Evolutionary conservation across 495 filamentous ascomycete species (phyloP).

Genomic region (Apiosordaria backusii): DNA sequence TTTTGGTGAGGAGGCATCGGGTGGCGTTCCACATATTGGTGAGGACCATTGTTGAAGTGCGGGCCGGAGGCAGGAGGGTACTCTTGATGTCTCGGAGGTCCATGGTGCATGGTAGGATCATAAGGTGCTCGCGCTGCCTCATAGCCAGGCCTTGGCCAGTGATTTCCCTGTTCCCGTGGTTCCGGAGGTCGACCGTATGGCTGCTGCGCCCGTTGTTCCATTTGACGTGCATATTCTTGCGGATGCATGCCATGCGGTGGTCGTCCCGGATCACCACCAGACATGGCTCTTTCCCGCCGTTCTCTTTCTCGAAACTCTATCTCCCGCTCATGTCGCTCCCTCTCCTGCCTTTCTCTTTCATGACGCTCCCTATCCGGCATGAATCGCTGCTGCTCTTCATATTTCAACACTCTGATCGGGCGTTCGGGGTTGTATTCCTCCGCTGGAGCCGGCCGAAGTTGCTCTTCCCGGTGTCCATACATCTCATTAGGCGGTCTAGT

Average conservation of each 20-base stretch:
- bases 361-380: conserved; percentile 37
- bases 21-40: conserved; percentile 47
- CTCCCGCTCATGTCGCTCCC: conserved; percentile 21
- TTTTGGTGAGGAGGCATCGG: conserved; percentile 43
- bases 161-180: conserved; percentile 38
- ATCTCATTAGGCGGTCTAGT: conserved; percentile 38
- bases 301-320: conserved; percentile 36
- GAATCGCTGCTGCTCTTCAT: conserved; percentile 33
- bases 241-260: conserved; percentile 27
- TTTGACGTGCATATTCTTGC: conserved; percentile 23
- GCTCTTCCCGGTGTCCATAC: conserved; percentile 44
- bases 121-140: conserved; percentile 42
- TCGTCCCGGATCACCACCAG: conserved; percentile 30
- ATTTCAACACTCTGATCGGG: conserved; percentile 38
- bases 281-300: conserved; percentile 39
- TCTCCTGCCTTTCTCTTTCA: conserved; percentile 27
- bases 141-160: conserved; percentile 41
- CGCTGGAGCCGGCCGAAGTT: conserved; percentile 15
- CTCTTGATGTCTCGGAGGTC: conserved; percentile 38
- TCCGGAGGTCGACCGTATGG: conserved; percentile 42
- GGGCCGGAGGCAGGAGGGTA: conserved; percentile 40
- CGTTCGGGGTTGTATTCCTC: conserved; percentile 49
- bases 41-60: conserved; percentile 42
- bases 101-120: conserved; percentile 35
- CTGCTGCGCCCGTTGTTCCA: conserved; percentile 22